These are phyloP conservation scores for Debaryomyces tyrocola DNA, from an alignment of 805 yeast genomes.

Conservation along the genomic window DNA sequence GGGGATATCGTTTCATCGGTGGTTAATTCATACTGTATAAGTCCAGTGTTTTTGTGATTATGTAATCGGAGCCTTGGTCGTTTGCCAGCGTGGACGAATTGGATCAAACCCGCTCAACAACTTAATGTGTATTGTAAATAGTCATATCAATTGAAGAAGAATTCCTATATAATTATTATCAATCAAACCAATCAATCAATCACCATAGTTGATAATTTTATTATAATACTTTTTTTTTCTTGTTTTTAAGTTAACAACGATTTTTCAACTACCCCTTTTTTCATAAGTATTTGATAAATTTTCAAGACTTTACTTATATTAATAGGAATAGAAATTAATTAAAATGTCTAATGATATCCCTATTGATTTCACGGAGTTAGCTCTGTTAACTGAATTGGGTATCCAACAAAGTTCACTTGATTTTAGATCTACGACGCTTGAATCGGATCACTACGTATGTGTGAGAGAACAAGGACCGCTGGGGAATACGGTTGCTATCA, in stretches of 20 bases:
- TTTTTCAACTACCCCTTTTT: background rate
- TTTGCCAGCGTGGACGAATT: constrained; percentile 9
- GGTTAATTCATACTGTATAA: no score
- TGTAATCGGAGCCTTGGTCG: background rate
- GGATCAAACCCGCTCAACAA: constrained; percentile 2
- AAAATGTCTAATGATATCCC: constrained; percentile 65
- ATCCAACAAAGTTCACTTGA: constrained; percentile 83
- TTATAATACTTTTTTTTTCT: background rate
- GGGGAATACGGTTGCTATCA: constrained; percentile 90
- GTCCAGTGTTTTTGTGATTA: background rate
- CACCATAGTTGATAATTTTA: background rate
- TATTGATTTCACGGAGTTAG: constrained; percentile 93
- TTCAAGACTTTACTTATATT: constrained; percentile 2
- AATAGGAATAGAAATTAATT: constrained; percentile 1
- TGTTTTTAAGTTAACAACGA: background rate
- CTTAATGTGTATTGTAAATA: background rate
- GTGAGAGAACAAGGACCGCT: constrained; percentile 61
- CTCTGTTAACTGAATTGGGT: constrained; percentile 83
- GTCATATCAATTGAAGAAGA: background rate
- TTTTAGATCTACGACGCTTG: constrained; percentile 91
- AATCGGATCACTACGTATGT: constrained; percentile 88
- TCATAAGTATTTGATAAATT: background rate
- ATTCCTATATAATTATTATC: background rate
- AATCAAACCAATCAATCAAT: constrained; percentile 2
- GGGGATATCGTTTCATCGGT: no score